phyloP scores from a whole-genome alignment of 345 rosid species.

The Raphanus sativus region DNA sequence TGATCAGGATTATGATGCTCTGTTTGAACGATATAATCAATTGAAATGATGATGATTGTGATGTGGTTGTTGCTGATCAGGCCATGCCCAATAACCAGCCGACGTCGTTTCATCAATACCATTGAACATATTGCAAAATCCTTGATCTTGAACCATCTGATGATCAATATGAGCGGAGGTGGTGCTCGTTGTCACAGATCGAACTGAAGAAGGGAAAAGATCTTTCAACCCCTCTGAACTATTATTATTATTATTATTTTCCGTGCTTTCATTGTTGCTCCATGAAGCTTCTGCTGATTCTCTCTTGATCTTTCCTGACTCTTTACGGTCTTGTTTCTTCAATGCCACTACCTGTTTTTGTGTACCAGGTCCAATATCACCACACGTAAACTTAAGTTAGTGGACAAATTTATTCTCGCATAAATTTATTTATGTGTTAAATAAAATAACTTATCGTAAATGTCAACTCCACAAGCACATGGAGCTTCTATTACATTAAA shows the following conservation, averaged over 20 bases:
- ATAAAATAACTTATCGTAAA: slow-evolving; percentile 13
- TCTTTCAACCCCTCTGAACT: slow-evolving; percentile 47
- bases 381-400: slow-evolving; percentile 30
- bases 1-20: slow-evolving; percentile 1
- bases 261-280: slow-evolving; percentile 70
- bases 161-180: slow-evolving; percentile 46
- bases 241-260: slow-evolving; percentile 53
- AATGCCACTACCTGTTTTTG: slow-evolving; percentile 54
- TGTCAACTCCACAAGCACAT: slow-evolving; percentile 41
- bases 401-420: slow-evolving; percentile 12
- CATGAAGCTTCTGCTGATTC: slow-evolving; percentile 60
- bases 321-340: slow-evolving; percentile 55
- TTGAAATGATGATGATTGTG: slow-evolving; percentile 44
- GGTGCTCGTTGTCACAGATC: slow-evolving; percentile 48
- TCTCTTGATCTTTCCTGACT: slow-evolving; percentile 48
- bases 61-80: slow-evolving; percentile 60
- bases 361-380: slow-evolving; percentile 3
- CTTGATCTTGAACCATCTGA: slow-evolving; percentile 58
- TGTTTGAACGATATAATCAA: slow-evolving; percentile 16
- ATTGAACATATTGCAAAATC: slow-evolving; percentile 67
- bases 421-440: background rate
- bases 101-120: slow-evolving; percentile 68
- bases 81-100: slow-evolving; percentile 68
- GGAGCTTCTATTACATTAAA: slow-evolving; percentile 8
- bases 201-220: slow-evolving; percentile 54